Percentiles rank a stretch among this genome's conserved stretches.
Evolutionary conservation across 768 basidiomycete species (phyloP).

Genomic region (Boletus sp.): DNA sequence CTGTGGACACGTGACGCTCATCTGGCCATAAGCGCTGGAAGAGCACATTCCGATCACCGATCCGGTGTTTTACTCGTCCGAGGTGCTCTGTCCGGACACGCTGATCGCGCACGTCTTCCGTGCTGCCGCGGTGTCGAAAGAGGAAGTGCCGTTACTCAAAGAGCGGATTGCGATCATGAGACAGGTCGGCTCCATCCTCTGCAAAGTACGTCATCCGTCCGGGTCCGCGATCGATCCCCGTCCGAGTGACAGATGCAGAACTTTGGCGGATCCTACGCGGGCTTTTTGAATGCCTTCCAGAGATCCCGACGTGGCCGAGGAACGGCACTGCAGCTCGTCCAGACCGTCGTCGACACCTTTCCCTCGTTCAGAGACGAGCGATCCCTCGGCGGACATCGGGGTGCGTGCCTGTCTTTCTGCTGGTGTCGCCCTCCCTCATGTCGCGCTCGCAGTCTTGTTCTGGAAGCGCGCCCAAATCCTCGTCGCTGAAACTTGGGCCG

Average conservation of each 20-base stretch:
- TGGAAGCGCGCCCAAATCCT: constrained; percentile 94
- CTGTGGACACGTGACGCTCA: background rate
- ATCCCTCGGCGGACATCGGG: constrained; percentile 51
- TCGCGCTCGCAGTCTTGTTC: constrained; percentile 52
- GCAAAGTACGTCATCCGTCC: constrained; percentile 46
- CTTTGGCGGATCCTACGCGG: constrained; percentile 68
- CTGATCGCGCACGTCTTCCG: constrained; percentile 70
- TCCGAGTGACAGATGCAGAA: constrained; percentile 36
- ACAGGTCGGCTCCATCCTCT: constrained; percentile 69
- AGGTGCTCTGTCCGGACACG: constrained; percentile 64
- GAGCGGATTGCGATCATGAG: constrained; percentile 78
- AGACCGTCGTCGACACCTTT: constrained; percentile 65
- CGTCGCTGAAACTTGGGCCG: constrained; percentile 89
- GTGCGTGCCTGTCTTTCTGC: constrained; percentile 35
- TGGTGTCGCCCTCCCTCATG: background rate
- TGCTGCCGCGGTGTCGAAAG: constrained; percentile 50
- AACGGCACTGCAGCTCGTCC: constrained; percentile 70
- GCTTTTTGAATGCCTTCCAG: constrained; percentile 62
- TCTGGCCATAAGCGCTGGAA: constrained; percentile 56
- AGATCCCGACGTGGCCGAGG: constrained; percentile 48
- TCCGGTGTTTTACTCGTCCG: constrained; percentile 75
- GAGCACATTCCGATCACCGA: constrained; percentile 74
- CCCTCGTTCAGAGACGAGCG: constrained; percentile 75
- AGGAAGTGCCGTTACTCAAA: constrained; percentile 64
- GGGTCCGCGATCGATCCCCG: constrained; percentile 6